Evolutionary conservation across 345 rosid genomes (phyloP), one percentile per base, ranked within the genome.

Genomic region (Populus tremula): DNA sequence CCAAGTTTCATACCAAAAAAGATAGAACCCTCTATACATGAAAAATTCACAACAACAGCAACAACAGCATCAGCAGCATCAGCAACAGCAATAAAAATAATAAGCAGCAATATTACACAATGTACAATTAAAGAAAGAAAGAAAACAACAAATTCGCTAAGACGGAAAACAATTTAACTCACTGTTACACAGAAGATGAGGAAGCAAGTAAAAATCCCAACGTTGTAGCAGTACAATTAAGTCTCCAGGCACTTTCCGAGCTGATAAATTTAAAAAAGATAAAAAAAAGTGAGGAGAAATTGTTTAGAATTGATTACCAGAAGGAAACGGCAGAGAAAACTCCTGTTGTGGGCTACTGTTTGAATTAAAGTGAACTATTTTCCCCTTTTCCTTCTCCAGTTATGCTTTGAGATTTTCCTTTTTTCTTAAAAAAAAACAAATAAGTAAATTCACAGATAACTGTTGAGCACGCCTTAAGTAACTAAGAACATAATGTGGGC

Each of bases 321-420:
- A 76, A 85, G 66, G 97, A 86, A 56, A 94, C 81, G 78, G 97
- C 97, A 65, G 97, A 94, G 93, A 96, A 96, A 20, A 84, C 86
- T 69, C 91, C 95, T 20, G 97, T 91, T 21, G 95, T 85, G 36
- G 64, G 89, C 90, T 50, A 96, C 77, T 29, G 97, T 92, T 75
- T 91, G 99, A 61, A 96, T 71, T 66, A 94, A 82, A 76, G 88
- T 87, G 82, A 96, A 88, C 36, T 87, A 56, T 87, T 86, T 92
- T 84, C 78, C 89, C 97, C 89, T 91, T 71, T 66, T 27, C 68
- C 10, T 50, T 36, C 35, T 27, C 18, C 41, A 16, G 6, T 35
- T 59, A 8, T 31, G 2, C 54, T 54, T 27, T 31, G 36, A 31
- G 3, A 21, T 4, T 14, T 14, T 14, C 18, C 5, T 13, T 4